Evolutionary conservation across 176 grass and related monocot species (phyloP).

Genomic region (Zizania latifolia): DNA sequence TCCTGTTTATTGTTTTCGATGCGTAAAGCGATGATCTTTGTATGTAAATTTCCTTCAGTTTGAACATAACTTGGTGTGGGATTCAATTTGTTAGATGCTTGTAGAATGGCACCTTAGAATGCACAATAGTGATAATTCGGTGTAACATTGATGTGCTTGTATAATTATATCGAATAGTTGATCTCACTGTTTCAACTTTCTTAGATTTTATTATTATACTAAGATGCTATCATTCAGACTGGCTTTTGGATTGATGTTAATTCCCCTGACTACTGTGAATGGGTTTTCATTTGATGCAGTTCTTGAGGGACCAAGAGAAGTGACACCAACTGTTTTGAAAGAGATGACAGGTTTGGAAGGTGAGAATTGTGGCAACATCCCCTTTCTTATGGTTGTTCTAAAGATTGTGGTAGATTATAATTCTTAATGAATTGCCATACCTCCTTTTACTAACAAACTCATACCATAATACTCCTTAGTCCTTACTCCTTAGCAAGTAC

Average conservation of each 20-base stretch:
- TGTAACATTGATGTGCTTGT: background rate
- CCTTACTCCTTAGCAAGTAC: no score
- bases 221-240: background rate
- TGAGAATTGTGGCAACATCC: conserved; percentile 20
- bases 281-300: conserved; percentile 41
- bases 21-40: background rate
- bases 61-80: background rate
- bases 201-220: background rate
- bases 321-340: conserved; percentile 66
- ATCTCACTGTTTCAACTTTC: background rate
- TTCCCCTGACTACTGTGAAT: background rate
- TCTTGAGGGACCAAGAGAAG: conserved; percentile 86
- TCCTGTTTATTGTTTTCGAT: background rate
- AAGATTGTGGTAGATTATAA: background rate
- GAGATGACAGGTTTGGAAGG: conserved; percentile 90
- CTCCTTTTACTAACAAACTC: background rate
- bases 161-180: background rate
- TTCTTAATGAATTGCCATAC: background rate
- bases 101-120: background rate
- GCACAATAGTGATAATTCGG: background rate
- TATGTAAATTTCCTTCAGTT: background rate
- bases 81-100: background rate
- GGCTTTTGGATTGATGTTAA: background rate
- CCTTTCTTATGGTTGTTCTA: background rate
- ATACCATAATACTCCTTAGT: background rate